Conservation (phyloP, 2,329 filamentous ascomycete genomes). For the Xylariomycetidae sp. region DNA sequence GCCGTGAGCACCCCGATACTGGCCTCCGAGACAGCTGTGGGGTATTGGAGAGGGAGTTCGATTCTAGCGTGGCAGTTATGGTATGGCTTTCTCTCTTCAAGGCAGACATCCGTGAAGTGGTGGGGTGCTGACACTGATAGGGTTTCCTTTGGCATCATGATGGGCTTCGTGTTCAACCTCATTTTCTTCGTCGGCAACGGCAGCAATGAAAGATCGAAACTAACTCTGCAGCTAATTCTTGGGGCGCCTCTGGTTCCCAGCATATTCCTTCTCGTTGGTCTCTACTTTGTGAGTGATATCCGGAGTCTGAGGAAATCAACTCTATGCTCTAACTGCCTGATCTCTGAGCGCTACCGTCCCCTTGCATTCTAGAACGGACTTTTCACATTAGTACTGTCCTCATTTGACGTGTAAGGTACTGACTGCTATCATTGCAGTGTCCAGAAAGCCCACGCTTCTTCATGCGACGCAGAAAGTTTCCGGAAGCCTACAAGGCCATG, state of each 20-base stretch:
- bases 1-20: slow-evolving; percentile 42
- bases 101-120: neutral
- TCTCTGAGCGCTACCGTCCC: too few species aligned
- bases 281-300: too few species aligned
- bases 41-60: slow-evolving; percentile 41
- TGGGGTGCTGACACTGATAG: slow-evolving; percentile 5
- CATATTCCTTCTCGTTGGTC: slow-evolving; percentile 25
- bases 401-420: too few species aligned
- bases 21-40: slow-evolving; percentile 39
- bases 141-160: slow-evolving; percentile 21
- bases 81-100: slow-evolving; percentile 5
- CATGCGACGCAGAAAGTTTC: slow-evolving; percentile 29
- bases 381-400: too few species aligned
- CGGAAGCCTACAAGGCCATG: slow-evolving; percentile 28
- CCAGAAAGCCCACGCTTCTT: slow-evolving; percentile 35
- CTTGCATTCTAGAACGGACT: too few species aligned
- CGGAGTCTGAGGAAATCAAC: too few species aligned
- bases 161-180: slow-evolving; percentile 25
- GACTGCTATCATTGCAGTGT: too few species aligned
- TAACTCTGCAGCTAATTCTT: slow-evolving; percentile 27
- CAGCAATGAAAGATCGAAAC: slow-evolving; percentile 4
- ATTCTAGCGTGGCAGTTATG: slow-evolving; percentile 41
- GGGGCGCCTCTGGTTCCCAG: slow-evolving; percentile 31
- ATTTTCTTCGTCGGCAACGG: slow-evolving; percentile 29
- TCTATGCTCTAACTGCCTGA: too few species aligned